These are phyloP conservation scores for Xylaria bambusicola DNA, from an alignment of 495 filamentous ascomycete genomes.

Conservation along the genomic window DNA sequence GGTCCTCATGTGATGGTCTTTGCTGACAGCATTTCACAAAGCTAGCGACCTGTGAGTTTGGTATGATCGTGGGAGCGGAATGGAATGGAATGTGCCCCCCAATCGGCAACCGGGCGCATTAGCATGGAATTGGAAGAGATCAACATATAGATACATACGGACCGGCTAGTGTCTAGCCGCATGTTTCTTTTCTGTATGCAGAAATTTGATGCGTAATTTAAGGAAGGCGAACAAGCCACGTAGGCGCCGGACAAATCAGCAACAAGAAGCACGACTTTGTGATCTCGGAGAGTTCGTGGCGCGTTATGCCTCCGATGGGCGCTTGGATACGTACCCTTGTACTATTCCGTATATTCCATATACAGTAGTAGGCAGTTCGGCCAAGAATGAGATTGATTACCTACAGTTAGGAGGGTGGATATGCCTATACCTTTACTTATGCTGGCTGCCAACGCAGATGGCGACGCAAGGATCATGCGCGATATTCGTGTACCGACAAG, in stretches of 20 bases:
- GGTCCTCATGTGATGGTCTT: slow-evolving; percentile 6
- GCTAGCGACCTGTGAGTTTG: neutral
- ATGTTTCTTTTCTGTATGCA: neutral
- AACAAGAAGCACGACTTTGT: neutral
- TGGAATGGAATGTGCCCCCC: neutral
- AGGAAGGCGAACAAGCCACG: neutral
- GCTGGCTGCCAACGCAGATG: slow-evolving; percentile 13
- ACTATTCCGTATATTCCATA: too few relatives aligned
- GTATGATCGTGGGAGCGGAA: neutral
- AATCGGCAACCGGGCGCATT: slow-evolving; percentile 1
- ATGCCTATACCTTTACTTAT: neutral
- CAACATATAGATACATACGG: neutral
- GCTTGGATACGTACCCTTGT: neutral
- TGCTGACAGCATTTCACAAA: slow-evolving; percentile 1
- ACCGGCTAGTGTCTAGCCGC: neutral
- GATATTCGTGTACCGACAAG: neutral
- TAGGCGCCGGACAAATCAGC: neutral
- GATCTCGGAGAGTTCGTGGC: slow-evolving; percentile 8
- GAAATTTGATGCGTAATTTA: slow-evolving; percentile 3
- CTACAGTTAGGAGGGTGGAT: neutral
- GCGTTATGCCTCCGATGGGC: slow-evolving; percentile 7
- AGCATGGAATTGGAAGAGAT: neutral
- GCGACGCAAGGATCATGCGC: slow-evolving; percentile 13
- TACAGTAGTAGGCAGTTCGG: slow-evolving; percentile 3
- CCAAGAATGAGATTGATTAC: neutral